These are phyloP conservation scores for Venturiaceae sp. DNA, from an alignment of 2,329 filamentous ascomycete genomes.

Conservation along the genomic window DNA sequence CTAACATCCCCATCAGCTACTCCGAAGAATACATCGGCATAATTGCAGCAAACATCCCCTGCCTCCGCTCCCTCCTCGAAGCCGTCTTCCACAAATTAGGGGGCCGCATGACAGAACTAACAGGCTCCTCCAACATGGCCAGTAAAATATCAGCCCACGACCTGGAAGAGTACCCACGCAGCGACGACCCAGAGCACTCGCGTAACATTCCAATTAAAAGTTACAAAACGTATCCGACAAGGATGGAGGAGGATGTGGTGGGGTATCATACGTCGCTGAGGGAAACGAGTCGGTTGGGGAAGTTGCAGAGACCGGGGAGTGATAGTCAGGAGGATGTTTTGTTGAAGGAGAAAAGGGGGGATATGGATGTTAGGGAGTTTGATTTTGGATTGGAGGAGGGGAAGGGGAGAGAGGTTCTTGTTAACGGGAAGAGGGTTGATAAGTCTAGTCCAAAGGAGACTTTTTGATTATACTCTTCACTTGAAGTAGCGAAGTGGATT, in stretches of 20 bases:
- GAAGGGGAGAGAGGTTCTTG: not conserved
- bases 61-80: slow-evolving; percentile 4
- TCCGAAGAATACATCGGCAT: slow-evolving; percentile 8
- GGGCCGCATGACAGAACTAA: not conserved
- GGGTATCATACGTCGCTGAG: not conserved
- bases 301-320: not conserved
- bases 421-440: not conserved
- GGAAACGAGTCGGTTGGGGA: not conserved
- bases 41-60: slow-evolving; percentile 6
- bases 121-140: not conserved
- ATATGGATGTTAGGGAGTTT: not conserved
- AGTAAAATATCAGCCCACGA: not conserved
- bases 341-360: not conserved
- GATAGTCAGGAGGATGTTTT: not conserved
- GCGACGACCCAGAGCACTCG: not conserved
- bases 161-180: not conserved
- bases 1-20: not conserved
- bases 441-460: not conserved
- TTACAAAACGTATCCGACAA: not conserved
- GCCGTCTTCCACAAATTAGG: not conserved
- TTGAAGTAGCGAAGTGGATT: no score
- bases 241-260: not conserved
- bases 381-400: not conserved
- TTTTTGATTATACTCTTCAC: no score
- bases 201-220: not conserved